Evolutionary conservation across 2,329 filamentous ascomycete genomes (phyloP).

Genomic region (Talaromyces pinophilus): DNA sequence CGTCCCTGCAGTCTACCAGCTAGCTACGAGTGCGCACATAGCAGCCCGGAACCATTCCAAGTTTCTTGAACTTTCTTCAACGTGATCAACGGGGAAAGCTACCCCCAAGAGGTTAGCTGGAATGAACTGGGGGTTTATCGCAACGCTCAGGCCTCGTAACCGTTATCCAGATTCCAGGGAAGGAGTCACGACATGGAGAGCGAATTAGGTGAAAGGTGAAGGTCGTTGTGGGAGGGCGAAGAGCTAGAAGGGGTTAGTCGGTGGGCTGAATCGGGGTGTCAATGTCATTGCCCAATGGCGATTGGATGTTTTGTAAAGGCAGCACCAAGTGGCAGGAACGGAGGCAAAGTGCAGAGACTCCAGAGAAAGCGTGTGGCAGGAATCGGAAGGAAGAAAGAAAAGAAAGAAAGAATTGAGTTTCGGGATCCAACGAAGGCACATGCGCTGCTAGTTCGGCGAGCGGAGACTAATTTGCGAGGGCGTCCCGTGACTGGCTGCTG

Average conservation of each 20-base stretch:
- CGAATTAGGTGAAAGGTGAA: not conserved
- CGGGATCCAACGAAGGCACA: conserved; percentile 3
- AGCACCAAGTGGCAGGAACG: not conserved
- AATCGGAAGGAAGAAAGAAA: not conserved
- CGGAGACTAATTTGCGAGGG: not conserved
- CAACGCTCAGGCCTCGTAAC: conserved; percentile 3
- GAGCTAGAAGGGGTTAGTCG: not conserved
- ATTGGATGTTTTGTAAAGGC: not conserved
- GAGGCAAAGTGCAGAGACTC: not conserved
- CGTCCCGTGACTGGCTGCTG: conserved; percentile 1
- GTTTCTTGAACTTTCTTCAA: not conserved
- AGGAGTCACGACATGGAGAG: not conserved
- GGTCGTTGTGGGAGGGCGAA: not conserved
- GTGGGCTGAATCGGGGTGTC: not conserved
- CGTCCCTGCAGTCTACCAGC: too few relatives aligned
- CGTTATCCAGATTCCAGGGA: not conserved
- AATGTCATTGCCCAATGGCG: not conserved
- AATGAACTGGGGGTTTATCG: not conserved
- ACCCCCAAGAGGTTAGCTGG: not conserved
- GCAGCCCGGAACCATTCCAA: not conserved
- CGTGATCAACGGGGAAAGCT: not conserved
- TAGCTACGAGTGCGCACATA: not conserved
- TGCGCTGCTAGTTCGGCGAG: not conserved
- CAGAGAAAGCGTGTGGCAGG: not conserved
- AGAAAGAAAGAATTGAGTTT: not conserved